Evolutionary conservation across 257 asterid species (phyloP).

Genomic region (Forsythia viridissima): DNA sequence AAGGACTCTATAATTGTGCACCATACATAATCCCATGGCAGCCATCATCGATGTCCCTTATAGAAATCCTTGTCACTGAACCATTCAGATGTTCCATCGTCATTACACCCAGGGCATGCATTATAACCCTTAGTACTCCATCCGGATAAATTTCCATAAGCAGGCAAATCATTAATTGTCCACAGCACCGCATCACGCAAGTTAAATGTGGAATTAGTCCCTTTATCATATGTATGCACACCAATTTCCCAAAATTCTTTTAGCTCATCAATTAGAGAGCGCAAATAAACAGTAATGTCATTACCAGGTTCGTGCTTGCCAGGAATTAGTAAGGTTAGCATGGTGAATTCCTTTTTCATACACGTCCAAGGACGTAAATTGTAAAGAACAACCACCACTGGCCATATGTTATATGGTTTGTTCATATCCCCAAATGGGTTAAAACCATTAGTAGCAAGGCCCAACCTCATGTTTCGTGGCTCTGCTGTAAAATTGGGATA

Average conservation of each 20-base stretch:
- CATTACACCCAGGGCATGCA: no score
- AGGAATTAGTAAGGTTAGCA: neutral
- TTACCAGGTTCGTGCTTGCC: neutral
- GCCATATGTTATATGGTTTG: neutral
- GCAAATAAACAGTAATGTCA: neutral
- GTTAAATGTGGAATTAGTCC: neutral
- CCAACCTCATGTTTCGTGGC: neutral
- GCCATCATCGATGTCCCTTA: no score
- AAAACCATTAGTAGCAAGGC: neutral
- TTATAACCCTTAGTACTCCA: no score
- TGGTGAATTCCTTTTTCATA: neutral
- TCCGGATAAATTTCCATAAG: neutral
- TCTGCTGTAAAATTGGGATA: neutral
- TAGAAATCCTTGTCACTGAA: no score
- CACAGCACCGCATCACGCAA: neutral
- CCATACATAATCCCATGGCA: neutral
- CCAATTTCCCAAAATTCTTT: neutral
- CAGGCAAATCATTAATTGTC: neutral
- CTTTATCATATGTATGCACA: neutral
- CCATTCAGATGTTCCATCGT: no score
- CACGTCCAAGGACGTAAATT: neutral
- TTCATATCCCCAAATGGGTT: neutral
- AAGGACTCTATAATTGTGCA: neutral
- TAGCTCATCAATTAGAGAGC: neutral
- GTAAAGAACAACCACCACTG: no score